Conservation (phyloP, 2,329 filamentous ascomycete species). For the Diaporthe sp. region DNA sequence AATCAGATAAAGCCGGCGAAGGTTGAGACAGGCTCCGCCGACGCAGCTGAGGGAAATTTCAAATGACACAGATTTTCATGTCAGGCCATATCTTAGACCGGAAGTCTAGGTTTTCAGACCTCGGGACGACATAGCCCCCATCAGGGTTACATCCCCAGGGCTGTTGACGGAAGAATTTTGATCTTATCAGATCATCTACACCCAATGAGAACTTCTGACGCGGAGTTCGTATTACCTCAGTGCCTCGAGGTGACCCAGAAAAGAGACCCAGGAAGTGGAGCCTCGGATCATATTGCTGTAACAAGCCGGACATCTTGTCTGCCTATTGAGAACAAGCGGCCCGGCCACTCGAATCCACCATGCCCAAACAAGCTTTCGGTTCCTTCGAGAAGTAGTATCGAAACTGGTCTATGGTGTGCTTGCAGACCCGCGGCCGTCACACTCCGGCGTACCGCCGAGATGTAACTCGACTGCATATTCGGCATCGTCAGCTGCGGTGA, state of each 20-base stretch:
- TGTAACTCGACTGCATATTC: no score
- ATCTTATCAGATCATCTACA: constrained; percentile 20
- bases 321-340: no score
- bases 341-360: neutral
- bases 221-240: neutral
- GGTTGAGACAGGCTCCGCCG: no score
- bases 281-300: neutral
- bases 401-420: no score
- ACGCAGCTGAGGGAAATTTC: no score
- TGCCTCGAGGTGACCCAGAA: neutral
- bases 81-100: neutral
- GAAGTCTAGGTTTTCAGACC: neutral
- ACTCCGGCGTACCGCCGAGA: no score
- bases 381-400: neutral
- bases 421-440: neutral
- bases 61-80: neutral
- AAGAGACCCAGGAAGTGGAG: neutral
- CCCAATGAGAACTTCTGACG: neutral
- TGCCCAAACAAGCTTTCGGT: neutral
- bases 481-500: no score
- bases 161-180: neutral
- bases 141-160: neutral
- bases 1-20: no score
- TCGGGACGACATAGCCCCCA: neutral
- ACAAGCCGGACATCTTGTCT: neutral